Evolutionary conservation across 1,284 basidiomycete species (phyloP).

Genomic region (Agroathelia rolfsii): DNA sequence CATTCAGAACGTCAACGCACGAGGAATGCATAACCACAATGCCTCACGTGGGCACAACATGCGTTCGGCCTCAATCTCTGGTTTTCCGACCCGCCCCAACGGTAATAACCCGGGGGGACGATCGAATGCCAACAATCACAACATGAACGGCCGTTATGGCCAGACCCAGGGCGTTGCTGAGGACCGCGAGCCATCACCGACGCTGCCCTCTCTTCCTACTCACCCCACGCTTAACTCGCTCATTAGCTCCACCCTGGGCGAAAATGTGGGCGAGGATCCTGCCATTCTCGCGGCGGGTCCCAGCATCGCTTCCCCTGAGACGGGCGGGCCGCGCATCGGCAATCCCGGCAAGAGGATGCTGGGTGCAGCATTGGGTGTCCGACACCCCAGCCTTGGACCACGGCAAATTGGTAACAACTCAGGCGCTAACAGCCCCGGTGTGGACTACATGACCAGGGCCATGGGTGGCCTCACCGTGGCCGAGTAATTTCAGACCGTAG

Average conservation of each 20-base stretch:
- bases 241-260: constrained; percentile 60
- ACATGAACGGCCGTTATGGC: constrained; percentile 21
- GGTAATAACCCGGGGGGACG: constrained; percentile 22
- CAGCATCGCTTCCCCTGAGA: constrained; percentile 23
- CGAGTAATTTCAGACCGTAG: constrained; percentile 41
- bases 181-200: constrained; percentile 64
- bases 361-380: constrained; percentile 68
- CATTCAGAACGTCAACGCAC: constrained; percentile 79
- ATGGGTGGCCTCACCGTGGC: constrained; percentile 64
- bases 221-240: constrained; percentile 76
- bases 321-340: constrained; percentile 56
- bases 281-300: constrained; percentile 52
- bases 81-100: constrained; percentile 40
- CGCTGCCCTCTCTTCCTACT: constrained; percentile 67
- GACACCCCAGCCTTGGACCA: constrained; percentile 62
- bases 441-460: constrained; percentile 68
- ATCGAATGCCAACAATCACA: constrained; percentile 28
- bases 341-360: constrained; percentile 80
- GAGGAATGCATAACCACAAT: constrained; percentile 51
- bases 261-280: constrained; percentile 47
- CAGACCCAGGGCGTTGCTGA: constrained; percentile 28
- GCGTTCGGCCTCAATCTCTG: constrained; percentile 60
- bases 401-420: constrained; percentile 35
- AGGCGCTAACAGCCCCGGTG: constrained; percentile 13
- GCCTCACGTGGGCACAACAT: constrained; percentile 58